phyloP scores from a whole-genome alignment of 2,329 filamentous ascomycete species.

The Ceratocystis ficicola region DNA sequence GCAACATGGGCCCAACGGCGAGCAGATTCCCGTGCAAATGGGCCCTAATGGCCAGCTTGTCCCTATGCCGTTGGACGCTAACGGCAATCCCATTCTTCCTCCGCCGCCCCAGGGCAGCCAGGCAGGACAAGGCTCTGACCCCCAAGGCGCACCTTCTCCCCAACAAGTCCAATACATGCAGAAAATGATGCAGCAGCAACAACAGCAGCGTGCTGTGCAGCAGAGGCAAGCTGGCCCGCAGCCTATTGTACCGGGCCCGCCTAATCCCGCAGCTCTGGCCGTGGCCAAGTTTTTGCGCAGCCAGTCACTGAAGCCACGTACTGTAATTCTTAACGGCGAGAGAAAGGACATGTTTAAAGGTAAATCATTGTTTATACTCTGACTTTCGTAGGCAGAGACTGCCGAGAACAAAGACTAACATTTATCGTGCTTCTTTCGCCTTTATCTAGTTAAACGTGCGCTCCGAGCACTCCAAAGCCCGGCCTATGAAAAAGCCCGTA shows the following conservation, averaged over 20 bases:
- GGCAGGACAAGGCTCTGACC: background rate
- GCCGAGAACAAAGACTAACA: constrained; percentile 4
- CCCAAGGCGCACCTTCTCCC: background rate
- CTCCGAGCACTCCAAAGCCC: constrained; percentile 80
- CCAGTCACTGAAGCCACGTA: constrained; percentile 79
- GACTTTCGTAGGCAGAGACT: background rate
- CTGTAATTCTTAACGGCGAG: constrained; percentile 88
- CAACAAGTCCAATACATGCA: constrained; percentile 16
- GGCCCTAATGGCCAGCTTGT: constrained; percentile 12
- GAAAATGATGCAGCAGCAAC: constrained; percentile 22
- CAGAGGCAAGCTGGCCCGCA: constrained; percentile 39
- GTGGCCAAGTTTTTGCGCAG: constrained; percentile 75
- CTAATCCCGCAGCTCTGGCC: constrained; percentile 77
- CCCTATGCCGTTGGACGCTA: background rate
- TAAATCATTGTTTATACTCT: constrained; percentile 30
- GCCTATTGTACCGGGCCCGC: constrained; percentile 63
- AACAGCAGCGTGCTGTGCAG: constrained; percentile 24
- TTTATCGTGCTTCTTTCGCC: background rate
- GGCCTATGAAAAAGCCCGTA: constrained; percentile 76
- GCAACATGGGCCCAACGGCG: constrained; percentile 5
- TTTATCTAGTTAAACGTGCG: constrained; percentile 71
- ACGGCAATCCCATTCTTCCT: background rate
- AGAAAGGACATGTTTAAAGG: constrained; percentile 97
- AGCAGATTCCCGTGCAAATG: constrained; percentile 10
- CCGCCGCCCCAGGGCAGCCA: constrained; percentile 13